Percentiles rank a stretch among this genome's conserved stretches.
Conservation (phyloP, 768 basidiomycete species). For the Suillus discolor region DNA sequence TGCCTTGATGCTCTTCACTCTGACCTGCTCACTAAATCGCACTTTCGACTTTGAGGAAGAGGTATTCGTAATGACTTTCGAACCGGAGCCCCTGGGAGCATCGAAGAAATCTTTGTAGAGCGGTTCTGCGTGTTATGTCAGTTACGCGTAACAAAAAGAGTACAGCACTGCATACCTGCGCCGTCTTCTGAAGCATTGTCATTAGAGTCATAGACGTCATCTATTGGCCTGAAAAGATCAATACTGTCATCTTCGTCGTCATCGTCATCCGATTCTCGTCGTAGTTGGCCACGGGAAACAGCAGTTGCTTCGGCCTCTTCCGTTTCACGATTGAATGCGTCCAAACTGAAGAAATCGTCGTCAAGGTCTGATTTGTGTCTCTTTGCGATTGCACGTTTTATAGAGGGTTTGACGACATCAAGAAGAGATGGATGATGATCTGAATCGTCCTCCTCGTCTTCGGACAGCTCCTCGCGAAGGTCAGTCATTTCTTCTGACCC, state of each 20-base stretch:
- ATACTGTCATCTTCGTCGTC: conserved; percentile 51
- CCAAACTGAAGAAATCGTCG: conserved; percentile 89
- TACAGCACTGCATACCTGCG: conserved; percentile 39
- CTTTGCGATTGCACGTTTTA: conserved; percentile 21
- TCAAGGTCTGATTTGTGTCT: conserved; percentile 56
- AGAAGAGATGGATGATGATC: conserved; percentile 29
- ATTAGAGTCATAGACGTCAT: conserved; percentile 41
- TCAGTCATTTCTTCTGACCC: conserved; percentile 26
- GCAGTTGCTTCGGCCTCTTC: conserved; percentile 73
- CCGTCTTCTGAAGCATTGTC: conserved; percentile 48
- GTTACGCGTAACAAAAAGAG: conserved; percentile 4
- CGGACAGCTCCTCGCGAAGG: conserved; percentile 42
- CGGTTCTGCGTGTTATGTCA: conserved; percentile 44
- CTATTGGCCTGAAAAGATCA: conserved; percentile 70
- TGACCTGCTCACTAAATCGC: conserved; percentile 79
- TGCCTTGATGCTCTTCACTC: conserved; percentile 78
- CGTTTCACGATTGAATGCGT: conserved; percentile 84
- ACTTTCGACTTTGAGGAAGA: conserved; percentile 44
- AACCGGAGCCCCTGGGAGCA: conserved; percentile 44
- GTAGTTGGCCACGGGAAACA: conserved; percentile 62
- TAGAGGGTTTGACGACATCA: conserved; percentile 29
- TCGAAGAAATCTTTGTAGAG: conserved; percentile 85
- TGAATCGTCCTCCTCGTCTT: conserved; percentile 38
- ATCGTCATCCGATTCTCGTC: conserved; percentile 51
- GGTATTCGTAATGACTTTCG: conserved; percentile 18